phyloP scores from a whole-genome alignment of 768 basidiomycete species.

The Tricholoma terreum region DNA sequence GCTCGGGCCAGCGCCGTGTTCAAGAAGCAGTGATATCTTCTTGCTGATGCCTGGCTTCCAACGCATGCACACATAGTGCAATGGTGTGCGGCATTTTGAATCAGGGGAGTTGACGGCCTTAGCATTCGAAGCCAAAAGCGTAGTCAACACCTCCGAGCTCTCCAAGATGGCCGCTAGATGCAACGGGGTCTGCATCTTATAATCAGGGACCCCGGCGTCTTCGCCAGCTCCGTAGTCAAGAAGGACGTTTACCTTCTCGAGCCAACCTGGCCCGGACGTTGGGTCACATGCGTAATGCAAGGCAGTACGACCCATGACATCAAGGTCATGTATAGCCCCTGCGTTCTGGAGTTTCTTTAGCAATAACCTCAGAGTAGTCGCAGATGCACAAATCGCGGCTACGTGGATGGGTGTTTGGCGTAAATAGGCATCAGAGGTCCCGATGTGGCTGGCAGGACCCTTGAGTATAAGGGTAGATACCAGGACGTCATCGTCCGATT shows the following conservation, averaged over 20 bases:
- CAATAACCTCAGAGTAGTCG: not conserved
- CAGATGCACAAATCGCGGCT: not conserved
- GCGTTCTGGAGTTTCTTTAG: not conserved
- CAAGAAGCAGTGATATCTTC: no score
- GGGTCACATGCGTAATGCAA: not conserved
- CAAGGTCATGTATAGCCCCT: not conserved
- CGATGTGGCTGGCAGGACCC: not conserved
- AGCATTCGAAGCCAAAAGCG: no score
- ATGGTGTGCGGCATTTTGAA: no score
- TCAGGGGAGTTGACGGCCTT: no score
- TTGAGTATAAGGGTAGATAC: not conserved
- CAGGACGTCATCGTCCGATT: not conserved
- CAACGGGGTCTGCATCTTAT: no score
- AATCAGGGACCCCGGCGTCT: no score
- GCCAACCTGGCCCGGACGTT: not conserved
- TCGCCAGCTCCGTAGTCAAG: no score
- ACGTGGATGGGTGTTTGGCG: not conserved
- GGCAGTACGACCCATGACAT: not conserved
- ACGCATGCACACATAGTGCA: no score
- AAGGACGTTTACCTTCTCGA: not conserved
- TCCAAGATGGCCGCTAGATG: no score
- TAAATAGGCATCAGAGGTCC: not conserved
- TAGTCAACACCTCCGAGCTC: no score
- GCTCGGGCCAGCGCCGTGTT: no score
- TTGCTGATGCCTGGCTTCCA: no score